Base-by-base conservation (phyloP, 2,329 filamentous ascomycete species). In the Penicillium thymicola region DNA sequence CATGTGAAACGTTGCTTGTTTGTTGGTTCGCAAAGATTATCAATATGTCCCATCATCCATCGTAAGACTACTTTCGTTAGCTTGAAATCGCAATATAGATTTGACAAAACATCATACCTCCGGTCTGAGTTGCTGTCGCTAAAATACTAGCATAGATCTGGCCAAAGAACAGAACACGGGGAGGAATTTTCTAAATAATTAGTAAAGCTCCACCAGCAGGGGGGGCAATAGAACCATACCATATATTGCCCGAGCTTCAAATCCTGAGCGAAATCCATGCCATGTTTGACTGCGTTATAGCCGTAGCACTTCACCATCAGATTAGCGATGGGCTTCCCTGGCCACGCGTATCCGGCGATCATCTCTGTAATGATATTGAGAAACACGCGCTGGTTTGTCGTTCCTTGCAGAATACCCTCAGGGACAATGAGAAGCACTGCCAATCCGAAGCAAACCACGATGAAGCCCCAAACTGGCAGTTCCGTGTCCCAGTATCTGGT, bases 371-470 rank as follows among this genome's bases (percentile, higher is more conserved):
- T 70, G 25, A 72, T 70, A 53, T 72, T 71, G 9, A 71, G 59
- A 36, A 69, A 69, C 16, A 59, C 59, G n/a, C 66, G 60, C 28
- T 69, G 66, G 30, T 70, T 70, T 1, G 68, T 70, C 4, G 66
- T 69, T 3, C 66, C 68, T 51, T 70, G 62, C 11, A 70, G 71
- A 60, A 76, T 75, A 0, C 75, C 74, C 41, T 74, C 73, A 0
- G 75, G 75, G 1, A 78, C 60, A 63, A 77, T 74, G 47, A 76
- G 71, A 10, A 77, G 43, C 7, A 67, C 65, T 2, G 74, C 71
- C 21, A 77, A 72, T 7, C 74, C 55, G 46, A 76, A 72, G 16
- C 60, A 55, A 54, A 73, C 70, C 4, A 77, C 63, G 3, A 77
- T 66, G 34, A 78, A 67, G 6, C 73, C 75, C 59, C 73, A 77